phyloP scores from a whole-genome alignment of 192 early-diverging fungal species.

The Coemansia sp. region DNA sequence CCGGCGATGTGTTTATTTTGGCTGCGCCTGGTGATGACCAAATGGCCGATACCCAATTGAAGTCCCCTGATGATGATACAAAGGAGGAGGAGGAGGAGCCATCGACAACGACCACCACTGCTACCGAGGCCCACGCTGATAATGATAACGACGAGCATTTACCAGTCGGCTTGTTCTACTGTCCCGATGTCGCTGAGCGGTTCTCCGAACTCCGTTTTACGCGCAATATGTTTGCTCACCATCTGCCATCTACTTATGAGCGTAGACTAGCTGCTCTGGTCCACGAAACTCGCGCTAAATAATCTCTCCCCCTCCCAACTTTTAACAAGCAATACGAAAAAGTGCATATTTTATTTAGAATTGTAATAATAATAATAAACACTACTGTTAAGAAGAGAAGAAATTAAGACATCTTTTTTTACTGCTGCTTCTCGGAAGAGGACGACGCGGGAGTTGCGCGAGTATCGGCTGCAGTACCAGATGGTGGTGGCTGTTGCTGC shows the following conservation, averaged over 20 bases:
- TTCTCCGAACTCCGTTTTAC: slow-evolving; percentile 83
- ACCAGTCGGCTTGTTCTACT: slow-evolving; percentile 61
- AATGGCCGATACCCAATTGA: slow-evolving; percentile 33
- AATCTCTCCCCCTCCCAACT: no score
- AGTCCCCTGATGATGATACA: not conserved
- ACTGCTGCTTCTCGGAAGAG: not conserved
- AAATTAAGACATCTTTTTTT: no score
- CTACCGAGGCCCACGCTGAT: no score
- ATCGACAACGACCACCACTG: not conserved
- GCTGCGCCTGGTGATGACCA: slow-evolving; percentile 43
- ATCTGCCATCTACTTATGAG: slow-evolving; percentile 77
- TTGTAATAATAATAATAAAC: no score
- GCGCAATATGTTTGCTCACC: slow-evolving; percentile 78
- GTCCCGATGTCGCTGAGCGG: slow-evolving; percentile 75
- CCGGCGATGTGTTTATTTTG: slow-evolving; percentile 71
- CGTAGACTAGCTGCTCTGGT: slow-evolving; percentile 47
- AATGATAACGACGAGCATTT: no score
- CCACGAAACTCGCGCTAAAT: slow-evolving; percentile 21
- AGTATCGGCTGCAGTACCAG: no score
- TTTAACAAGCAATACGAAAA: no score
- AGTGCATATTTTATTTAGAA: no score
- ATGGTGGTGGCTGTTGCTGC: no score
- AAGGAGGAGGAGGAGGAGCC: no score
- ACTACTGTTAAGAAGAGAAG: no score
- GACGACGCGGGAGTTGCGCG: not conserved